Percentiles rank a stretch among this genome's conserved stretches.
Conservation (phyloP, 371 early-diverging fungal genomes). For the Smittium mucronatum region DNA sequence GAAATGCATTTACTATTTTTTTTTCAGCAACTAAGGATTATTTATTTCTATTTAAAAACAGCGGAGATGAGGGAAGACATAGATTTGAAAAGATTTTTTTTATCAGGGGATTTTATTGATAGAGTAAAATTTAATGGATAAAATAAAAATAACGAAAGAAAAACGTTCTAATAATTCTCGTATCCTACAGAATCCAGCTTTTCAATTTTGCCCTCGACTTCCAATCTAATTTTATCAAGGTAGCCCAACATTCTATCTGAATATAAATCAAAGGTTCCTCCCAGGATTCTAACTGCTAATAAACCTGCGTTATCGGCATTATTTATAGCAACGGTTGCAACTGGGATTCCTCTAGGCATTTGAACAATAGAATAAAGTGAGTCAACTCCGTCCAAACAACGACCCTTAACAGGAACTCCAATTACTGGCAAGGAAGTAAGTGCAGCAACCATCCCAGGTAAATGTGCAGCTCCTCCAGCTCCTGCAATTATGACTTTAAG, state of each 20-base stretch:
- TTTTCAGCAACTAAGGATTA: no score
- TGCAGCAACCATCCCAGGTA: constrained; percentile 97
- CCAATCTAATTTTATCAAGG: constrained; percentile 59
- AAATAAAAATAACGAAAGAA: no score
- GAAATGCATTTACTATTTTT: no score
- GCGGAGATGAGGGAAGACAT: no score
- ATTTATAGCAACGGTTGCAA: constrained; percentile 94
- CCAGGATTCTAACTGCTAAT: constrained; percentile 85
- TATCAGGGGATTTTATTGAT: no score
- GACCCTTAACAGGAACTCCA: constrained; percentile 90
- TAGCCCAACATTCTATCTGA: constrained; percentile 63
- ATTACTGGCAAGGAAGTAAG: constrained; percentile 91
- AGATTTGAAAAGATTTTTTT: no score
- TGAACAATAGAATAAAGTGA: constrained; percentile 92
- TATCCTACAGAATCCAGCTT: constrained; percentile 60
- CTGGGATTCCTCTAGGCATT: constrained; percentile 96
- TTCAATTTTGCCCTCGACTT: constrained; percentile 75
- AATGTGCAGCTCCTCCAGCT: constrained; percentile 95
- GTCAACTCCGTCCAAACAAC: constrained; percentile 85
- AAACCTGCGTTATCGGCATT: constrained; percentile 91
- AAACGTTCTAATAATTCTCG: constrained; percentile 48
- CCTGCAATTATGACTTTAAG: constrained; percentile 90
- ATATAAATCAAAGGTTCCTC: constrained; percentile 57
- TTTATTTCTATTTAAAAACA: no score
- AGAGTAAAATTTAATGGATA: no score